These are phyloP conservation scores for Malus hybrid DNA, from an alignment of 331 rosid genomes.

Conservation along the genomic window DNA sequence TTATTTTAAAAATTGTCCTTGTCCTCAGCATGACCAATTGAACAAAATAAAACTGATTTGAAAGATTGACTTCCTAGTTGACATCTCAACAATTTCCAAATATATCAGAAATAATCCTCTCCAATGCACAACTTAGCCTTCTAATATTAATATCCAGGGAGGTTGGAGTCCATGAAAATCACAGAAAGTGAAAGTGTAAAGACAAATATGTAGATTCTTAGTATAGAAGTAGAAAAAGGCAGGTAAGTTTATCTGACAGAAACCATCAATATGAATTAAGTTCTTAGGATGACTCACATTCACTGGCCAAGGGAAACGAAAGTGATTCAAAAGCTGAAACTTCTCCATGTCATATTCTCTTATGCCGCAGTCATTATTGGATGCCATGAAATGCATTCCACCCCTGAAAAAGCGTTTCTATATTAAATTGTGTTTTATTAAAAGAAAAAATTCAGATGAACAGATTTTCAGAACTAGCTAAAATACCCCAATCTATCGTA, in stretches of 20 bases:
- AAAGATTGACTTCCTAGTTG: neutral
- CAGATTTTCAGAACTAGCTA: neutral
- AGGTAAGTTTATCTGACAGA: neutral
- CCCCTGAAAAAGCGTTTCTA: slow-evolving; percentile 51
- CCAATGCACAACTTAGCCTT: neutral
- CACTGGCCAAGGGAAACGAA: slow-evolving; percentile 90
- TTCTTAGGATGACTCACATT: slow-evolving; percentile 53
- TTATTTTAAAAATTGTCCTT: neutral
- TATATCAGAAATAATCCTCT: neutral
- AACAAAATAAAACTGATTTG: neutral
- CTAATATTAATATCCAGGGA: neutral
- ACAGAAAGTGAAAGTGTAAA: neutral
- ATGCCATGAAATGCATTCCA: slow-evolving; percentile 72
- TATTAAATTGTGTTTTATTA: slow-evolving; percentile 15
- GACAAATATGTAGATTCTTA: neutral
- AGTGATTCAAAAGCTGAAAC: slow-evolving; percentile 78
- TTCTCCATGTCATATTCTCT: slow-evolving; percentile 83
- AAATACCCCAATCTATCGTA: slow-evolving; percentile 68
- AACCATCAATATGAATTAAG: neutral
- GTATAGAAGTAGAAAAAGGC: neutral
- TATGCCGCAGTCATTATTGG: slow-evolving; percentile 80
- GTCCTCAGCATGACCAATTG: neutral
- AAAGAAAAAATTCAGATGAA: neutral
- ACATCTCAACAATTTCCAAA: neutral
- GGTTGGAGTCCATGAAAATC: neutral